Base-by-base conservation (phyloP, 352 stramenopile species). In the Phytophthora brassicae region DNA sequence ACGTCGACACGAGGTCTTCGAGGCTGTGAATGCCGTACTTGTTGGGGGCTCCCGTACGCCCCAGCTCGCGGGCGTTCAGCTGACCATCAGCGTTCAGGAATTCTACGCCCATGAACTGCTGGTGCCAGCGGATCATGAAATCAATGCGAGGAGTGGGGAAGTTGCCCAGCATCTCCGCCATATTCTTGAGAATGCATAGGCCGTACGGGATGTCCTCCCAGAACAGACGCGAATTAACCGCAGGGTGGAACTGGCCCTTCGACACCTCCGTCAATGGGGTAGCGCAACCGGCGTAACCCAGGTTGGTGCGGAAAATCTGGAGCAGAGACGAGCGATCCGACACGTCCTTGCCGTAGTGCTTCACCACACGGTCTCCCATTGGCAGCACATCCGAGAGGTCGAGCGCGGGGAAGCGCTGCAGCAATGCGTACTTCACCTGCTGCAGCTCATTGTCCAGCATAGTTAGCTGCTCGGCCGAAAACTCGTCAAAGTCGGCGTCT, bases 111-210 rank as follows among this genome's bases (percentile, higher is more conserved):
- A 97, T 97, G 74, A 87, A 78, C 68, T 92, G 83, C 79, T 97
- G 90, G 75, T 97, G 90, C 90, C 90, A 97, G 44, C 89, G 84
- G 68, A 97, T 97, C 79, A 97, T 95, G 47, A 97, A 96, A 76
- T 97, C 88, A 35, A 97, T 96, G 50, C 87, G 87, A 12, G 90
- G 90, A 45, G 89, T 97, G 9, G 90, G 90, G 61, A 97, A 96
- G 71, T 97, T 97, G 63, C 89, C 90, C 49, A 95, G 76, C 80
- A 96, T 90, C 77, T 96, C 87, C 19, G 89, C 90, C 76, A 97
- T 95, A 74, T 96, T 96, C 73, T 97, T 97, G 42, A 97, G 75
- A 64, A 97, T 97, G 76, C 87, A 96, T 19, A 97, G 72, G 1
- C 90, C 90, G 70, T 94, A 97, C 23, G 90, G 90, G 42, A 97